phyloP scores from a whole-genome alignment of 2,329 filamentous ascomycete genomes.

The Paramyrothecium roridum region DNA sequence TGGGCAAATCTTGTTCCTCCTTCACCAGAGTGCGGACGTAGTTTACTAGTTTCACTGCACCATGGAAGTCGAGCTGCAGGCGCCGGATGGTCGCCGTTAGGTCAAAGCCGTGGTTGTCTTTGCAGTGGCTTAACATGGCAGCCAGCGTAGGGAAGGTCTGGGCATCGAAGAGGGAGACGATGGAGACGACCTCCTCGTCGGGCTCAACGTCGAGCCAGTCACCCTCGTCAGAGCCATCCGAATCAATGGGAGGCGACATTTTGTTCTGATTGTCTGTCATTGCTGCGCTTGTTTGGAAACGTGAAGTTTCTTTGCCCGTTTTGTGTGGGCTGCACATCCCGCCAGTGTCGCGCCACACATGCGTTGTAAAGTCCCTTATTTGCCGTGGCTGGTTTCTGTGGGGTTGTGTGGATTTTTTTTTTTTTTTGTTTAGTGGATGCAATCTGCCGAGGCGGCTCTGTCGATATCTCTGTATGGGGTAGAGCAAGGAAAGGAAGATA shows the following conservation, averaged over 20 bases:
- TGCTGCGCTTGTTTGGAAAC: background rate
- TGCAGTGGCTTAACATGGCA: constrained; percentile 68
- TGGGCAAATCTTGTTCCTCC: constrained; percentile 43
- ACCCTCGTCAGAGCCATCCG: constrained; percentile 35
- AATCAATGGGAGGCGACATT: constrained; percentile 23
- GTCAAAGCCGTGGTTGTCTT: constrained; percentile 64
- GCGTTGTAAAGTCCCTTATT: background rate
- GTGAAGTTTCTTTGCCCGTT: background rate
- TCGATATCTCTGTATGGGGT: constrained; percentile 16
- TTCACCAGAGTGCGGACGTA: constrained; percentile 52
- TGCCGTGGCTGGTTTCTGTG: constrained; percentile 12
- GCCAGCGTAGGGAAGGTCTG: constrained; percentile 60
- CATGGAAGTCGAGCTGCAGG: constrained; percentile 67
- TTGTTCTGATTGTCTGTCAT: constrained; percentile 4
- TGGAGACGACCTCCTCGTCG: constrained; percentile 58
- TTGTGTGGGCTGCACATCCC: background rate
- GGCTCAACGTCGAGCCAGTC: constrained; percentile 56
- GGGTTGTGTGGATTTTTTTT: constrained; percentile 20
- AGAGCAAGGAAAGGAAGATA: no score
- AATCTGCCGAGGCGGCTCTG: constrained; percentile 20
- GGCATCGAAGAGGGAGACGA: constrained; percentile 68
- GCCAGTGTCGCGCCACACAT: background rate
- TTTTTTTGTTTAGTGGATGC: constrained; percentile 17
- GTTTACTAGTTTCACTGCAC: constrained; percentile 72
- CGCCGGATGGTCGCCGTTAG: constrained; percentile 57